Evolutionary conservation across 805 yeast species (phyloP).

Genomic region (Candida manassasensis): DNA sequence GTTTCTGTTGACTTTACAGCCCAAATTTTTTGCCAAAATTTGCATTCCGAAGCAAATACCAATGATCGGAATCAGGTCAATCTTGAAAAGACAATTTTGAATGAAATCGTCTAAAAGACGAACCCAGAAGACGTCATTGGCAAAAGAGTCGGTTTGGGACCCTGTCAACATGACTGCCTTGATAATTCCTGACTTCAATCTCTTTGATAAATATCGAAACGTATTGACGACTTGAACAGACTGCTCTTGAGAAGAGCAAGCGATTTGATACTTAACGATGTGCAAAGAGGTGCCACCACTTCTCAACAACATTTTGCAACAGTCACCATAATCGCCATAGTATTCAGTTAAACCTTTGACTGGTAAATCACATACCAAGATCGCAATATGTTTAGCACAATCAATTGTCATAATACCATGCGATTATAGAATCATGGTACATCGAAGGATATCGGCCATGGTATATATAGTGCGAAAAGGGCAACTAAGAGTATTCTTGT

Average conservation of each 20-base stretch:
- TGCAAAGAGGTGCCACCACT: conserved; percentile 14
- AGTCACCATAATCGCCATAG: conserved; percentile 55
- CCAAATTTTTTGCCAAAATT: conserved; percentile 61
- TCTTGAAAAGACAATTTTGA: conserved; percentile 12
- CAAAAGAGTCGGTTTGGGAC: conserved; percentile 46
- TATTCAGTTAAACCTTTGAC: conserved; percentile 21
- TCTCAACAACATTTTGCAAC: conserved; percentile 29
- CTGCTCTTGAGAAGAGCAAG: conserved; percentile 8
- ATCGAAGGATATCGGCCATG: too few relatives aligned
- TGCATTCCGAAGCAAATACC: conserved; percentile 93
- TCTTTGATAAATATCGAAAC: conserved; percentile 16
- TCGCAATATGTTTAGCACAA: conserved; percentile 26
- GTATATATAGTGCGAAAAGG: too few relatives aligned
- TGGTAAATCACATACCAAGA: conserved; percentile 37
- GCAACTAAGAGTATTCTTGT: too few relatives aligned
- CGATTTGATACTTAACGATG: conserved; percentile 31
- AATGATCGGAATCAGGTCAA: conserved; percentile 37
- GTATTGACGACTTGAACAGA: conserved; percentile 10
- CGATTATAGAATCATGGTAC: too few relatives aligned
- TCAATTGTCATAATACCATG: conserved; percentile 1
- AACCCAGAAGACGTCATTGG: conserved; percentile 39
- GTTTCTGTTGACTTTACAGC: conserved; percentile 54
- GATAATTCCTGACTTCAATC: conserved; percentile 22
- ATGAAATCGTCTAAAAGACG: conserved; percentile 32
- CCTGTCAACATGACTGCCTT: conserved; percentile 50